Conservation (phyloP, 2,329 filamentous ascomycete species). For the Apiospora hydei region DNA sequence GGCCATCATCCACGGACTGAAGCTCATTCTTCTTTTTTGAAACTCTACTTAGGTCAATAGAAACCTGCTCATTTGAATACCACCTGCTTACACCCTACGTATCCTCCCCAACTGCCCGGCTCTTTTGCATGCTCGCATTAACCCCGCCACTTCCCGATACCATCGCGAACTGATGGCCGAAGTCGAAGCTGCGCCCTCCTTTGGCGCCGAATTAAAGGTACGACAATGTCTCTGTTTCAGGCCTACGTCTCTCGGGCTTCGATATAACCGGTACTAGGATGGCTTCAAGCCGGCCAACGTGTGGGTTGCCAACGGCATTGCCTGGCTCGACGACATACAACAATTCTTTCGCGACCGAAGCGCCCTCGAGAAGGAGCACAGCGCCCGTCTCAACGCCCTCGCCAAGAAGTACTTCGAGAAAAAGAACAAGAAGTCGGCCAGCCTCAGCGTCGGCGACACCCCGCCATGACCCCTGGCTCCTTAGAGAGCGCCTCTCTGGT, state of each 20-base stretch:
- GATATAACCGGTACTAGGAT: slow-evolving; percentile 66
- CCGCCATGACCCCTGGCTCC: slow-evolving; percentile 91
- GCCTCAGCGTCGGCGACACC: slow-evolving; percentile 90
- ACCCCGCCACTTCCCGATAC: slow-evolving; percentile 20
- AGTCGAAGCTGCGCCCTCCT: slow-evolving; percentile 82
- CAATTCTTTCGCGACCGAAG: slow-evolving; percentile 96
- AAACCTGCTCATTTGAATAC: slow-evolving; percentile 4
- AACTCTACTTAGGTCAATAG: slow-evolving; percentile 4
- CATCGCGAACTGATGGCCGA: slow-evolving; percentile 71
- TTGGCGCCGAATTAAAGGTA: slow-evolving; percentile 95
- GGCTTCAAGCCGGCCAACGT: slow-evolving; percentile 93
- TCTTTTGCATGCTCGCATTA: slow-evolving; percentile 34
- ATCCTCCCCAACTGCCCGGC: neutral
- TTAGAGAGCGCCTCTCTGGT: slow-evolving; percentile 96
- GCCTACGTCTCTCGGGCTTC: slow-evolving; percentile 32
- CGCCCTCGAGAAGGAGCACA: slow-evolving; percentile 96
- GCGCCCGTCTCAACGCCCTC: slow-evolving; percentile 82
- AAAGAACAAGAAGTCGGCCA: slow-evolving; percentile 88
- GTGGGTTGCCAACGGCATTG: slow-evolving; percentile 89
- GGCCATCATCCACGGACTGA: slow-evolving; percentile 24
- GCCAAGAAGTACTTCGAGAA: slow-evolving; percentile 98
- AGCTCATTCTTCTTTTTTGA: neutral
- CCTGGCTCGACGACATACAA: slow-evolving; percentile 96
- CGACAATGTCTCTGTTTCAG: slow-evolving; percentile 7
- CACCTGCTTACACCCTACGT: neutral